phyloP scores from a whole-genome alignment of 2,329 filamentous ascomycete genomes.

The Epichloe typhina region DNA sequence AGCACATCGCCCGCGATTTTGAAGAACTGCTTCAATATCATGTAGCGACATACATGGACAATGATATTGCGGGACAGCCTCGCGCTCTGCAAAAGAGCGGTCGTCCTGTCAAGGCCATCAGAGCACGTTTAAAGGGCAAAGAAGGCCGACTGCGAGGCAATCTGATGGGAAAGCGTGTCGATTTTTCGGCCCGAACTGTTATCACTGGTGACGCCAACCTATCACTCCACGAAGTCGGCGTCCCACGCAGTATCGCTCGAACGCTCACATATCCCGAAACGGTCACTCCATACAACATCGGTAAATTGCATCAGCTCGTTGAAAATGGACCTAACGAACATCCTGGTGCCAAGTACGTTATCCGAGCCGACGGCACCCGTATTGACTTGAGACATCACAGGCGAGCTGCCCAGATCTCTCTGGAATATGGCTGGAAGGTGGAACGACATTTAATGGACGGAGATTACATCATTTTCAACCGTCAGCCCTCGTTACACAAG shows the following conservation, averaged over 20 bases:
- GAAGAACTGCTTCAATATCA: slow-evolving; percentile 91
- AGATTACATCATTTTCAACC: slow-evolving; percentile 98
- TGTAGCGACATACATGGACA: slow-evolving; percentile 99
- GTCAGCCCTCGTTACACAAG: slow-evolving; percentile 97
- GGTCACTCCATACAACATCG: slow-evolving; percentile 95
- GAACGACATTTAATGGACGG: slow-evolving; percentile 93
- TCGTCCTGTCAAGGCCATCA: slow-evolving; percentile 89
- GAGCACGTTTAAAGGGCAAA: slow-evolving; percentile 95
- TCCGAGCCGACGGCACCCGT: slow-evolving; percentile 82
- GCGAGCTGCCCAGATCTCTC: slow-evolving; percentile 67
- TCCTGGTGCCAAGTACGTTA: slow-evolving; percentile 92
- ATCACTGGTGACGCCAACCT: slow-evolving; percentile 98
- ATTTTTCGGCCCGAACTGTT: slow-evolving; percentile 98
- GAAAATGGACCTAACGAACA: slow-evolving; percentile 91
- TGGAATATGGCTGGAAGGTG: slow-evolving; percentile 97
- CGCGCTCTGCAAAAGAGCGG: slow-evolving; percentile 95
- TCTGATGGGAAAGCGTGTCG: slow-evolving; percentile 98
- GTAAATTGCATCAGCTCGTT: slow-evolving; percentile 77
- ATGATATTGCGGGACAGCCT: slow-evolving; percentile 91
- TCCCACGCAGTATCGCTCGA: slow-evolving; percentile 82
- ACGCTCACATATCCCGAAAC: slow-evolving; percentile 94
- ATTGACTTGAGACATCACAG: slow-evolving; percentile 93
- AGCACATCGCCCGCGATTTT: slow-evolving; percentile 84
- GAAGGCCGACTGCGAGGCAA: slow-evolving; percentile 96
- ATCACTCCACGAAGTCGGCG: slow-evolving; percentile 92